A percentile compares a stretch with the other conserved stretches of the same genome.
These are phyloP conservation scores for Talaromyces adpressus DNA, from an alignment of 495 filamentous ascomycete species.

Conservation along the genomic window DNA sequence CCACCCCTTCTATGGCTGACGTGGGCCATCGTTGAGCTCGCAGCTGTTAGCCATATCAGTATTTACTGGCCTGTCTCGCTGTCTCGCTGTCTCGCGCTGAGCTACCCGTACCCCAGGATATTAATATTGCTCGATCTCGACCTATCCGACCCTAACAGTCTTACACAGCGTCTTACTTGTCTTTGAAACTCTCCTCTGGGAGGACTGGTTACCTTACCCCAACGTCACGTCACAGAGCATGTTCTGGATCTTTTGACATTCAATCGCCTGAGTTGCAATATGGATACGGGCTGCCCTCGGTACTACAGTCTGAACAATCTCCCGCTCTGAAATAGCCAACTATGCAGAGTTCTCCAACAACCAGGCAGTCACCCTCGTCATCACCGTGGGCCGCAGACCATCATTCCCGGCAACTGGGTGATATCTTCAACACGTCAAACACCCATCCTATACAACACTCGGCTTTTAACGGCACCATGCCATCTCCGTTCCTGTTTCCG, in stretches of 20 bases:
- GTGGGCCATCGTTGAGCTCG: neutral
- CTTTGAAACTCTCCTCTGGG: neutral
- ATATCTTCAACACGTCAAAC: conserved; percentile 19
- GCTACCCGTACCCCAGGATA: neutral
- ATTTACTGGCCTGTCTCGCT: neutral
- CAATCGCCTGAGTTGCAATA: neutral
- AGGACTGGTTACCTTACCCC: neutral
- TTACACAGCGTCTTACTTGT: neutral
- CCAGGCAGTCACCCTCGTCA: conserved; percentile 32
- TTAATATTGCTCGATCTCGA: neutral
- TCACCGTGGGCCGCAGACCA: conserved; percentile 34
- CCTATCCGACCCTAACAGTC: neutral
- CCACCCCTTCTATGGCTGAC: neutral
- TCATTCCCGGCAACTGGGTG: conserved; percentile 21
- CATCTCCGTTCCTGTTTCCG: conserved; percentile 8
- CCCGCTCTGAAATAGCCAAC: conserved; percentile 15
- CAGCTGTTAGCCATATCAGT: neutral
- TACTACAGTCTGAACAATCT: neutral
- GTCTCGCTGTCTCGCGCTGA: neutral
- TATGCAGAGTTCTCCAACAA: conserved; percentile 36
- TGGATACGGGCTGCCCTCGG: conserved; percentile 2
- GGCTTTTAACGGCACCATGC: conserved; percentile 37
- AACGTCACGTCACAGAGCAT: conserved; percentile 6
- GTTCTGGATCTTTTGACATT: neutral
- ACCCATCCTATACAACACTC: conserved; percentile 25